These are phyloP conservation scores for Aureobasidium zeae DNA, from an alignment of 2,329 filamentous ascomycete species.

Conservation along the genomic window DNA sequence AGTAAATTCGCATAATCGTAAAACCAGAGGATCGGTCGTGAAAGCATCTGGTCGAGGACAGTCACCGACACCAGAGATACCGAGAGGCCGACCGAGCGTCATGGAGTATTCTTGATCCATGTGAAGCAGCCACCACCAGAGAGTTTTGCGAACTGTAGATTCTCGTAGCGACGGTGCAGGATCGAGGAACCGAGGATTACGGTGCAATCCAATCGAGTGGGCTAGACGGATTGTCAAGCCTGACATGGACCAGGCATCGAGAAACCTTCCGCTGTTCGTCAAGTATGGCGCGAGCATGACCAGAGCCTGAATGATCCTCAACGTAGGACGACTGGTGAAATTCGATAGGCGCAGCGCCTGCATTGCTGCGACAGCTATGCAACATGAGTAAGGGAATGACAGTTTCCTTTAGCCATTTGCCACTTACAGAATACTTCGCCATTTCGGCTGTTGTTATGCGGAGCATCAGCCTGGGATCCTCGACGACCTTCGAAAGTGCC, in stretches of 20 bases:
- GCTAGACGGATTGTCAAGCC: conserved; percentile 41
- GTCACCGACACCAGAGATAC: conserved; percentile 42
- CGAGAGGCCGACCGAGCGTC: conserved; percentile 40
- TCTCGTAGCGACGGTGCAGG: conserved; percentile 35
- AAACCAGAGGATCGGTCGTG: conserved; percentile 35
- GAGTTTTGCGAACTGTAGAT: conserved; percentile 33
- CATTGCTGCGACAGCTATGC: conserved; percentile 41
- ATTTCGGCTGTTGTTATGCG: not conserved
- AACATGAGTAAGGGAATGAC: not conserved
- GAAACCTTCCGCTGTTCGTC: conserved; percentile 41
- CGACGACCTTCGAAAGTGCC: conserved; percentile 36
- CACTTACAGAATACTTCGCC: conserved; percentile 39
- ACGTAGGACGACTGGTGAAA: conserved; percentile 40
- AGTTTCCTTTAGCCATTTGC: not conserved
- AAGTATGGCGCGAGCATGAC: conserved; percentile 42
- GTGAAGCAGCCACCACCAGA: conserved; percentile 47
- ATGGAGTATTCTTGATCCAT: conserved; percentile 45
- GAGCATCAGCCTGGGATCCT: conserved; percentile 20
- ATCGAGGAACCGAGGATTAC: conserved; percentile 39
- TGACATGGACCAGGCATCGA: conserved; percentile 43
- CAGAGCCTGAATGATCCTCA: conserved; percentile 38
- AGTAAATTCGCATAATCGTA: conserved; percentile 39
- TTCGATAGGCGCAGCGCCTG: conserved; percentile 41
- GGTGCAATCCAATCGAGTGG: conserved; percentile 42
- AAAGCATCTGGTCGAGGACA: conserved; percentile 39